A percentile compares a stretch with the other conserved stretches of the same genome.
Evolutionary conservation across 177 flowering plant species (phyloP).

Genomic region (Vitis hybrid): DNA sequence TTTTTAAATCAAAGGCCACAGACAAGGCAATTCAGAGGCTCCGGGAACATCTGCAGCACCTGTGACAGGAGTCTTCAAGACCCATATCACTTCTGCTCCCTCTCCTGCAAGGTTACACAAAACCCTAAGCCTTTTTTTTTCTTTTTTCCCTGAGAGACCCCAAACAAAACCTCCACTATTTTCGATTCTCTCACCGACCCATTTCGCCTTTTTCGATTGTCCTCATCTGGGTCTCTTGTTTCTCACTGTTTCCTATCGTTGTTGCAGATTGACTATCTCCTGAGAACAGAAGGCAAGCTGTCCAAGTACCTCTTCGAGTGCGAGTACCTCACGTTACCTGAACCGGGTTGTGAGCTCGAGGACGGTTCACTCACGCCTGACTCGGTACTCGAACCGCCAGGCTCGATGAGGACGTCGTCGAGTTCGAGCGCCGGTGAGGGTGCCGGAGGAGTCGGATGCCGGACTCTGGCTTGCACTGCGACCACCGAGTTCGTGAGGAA

Average conservation of each 20-base stretch:
- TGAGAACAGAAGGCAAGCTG: slow-evolving; percentile 42
- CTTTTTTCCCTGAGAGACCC: neutral
- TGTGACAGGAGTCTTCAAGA: slow-evolving; percentile 80
- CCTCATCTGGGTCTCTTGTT: slow-evolving; percentile 1
- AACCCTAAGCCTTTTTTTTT: neutral
- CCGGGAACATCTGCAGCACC: slow-evolving; percentile 67
- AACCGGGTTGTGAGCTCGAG: slow-evolving; percentile 36
- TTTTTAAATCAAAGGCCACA: slow-evolving; percentile 77
- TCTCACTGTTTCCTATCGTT: neutral
- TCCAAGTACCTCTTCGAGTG: slow-evolving; percentile 50
- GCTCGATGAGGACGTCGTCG: slow-evolving; percentile 37
- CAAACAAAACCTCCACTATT: neutral
- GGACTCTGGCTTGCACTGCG: slow-evolving; percentile 51
- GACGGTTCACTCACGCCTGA: slow-evolving; percentile 68
- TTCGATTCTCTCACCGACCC: slow-evolving; percentile 1
- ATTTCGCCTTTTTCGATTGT: slow-evolving; percentile 9
- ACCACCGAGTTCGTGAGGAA: slow-evolving; percentile 61
- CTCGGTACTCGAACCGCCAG: slow-evolving; percentile 60
- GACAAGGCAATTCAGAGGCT: slow-evolving; percentile 54
- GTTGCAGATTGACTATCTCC: slow-evolving; percentile 51
- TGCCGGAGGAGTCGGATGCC: slow-evolving; percentile 31
- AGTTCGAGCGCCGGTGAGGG: slow-evolving; percentile 31
- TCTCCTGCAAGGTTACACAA: slow-evolving; percentile 74
- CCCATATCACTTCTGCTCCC: slow-evolving; percentile 72
- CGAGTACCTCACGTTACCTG: slow-evolving; percentile 51